These are phyloP conservation scores for Stentor roeselii DNA, from an alignment of 73 alveolate species.

Conservation along the genomic window DNA sequence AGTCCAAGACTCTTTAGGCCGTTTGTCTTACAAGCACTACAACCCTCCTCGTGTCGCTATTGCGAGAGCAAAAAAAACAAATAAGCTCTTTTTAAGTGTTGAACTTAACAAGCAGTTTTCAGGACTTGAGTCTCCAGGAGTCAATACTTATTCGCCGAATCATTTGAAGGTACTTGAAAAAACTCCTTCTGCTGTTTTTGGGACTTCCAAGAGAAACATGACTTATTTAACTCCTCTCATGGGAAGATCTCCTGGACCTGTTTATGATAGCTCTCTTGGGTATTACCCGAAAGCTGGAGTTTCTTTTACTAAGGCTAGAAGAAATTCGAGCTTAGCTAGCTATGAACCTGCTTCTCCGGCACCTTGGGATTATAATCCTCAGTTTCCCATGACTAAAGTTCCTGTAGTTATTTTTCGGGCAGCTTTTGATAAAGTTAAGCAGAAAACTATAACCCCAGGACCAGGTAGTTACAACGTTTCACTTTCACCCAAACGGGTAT, in stretches of 20 bases:
- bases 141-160: background rate
- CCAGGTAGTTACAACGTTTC: background rate
- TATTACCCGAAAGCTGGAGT: background rate
- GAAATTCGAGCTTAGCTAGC: background rate
- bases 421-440: background rate
- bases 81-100: background rate
- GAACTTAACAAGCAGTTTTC: constrained; percentile 1
- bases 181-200: background rate
- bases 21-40: background rate
- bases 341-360: background rate
- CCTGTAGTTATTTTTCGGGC: background rate
- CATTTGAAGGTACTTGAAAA: background rate
- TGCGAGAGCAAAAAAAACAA: background rate
- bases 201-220: background rate
- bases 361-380: background rate
- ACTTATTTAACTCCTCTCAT: background rate
- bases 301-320: constrained; percentile 10
- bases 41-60: background rate
- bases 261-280: background rate
- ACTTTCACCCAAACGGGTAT: background rate
- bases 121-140: constrained; percentile 22
- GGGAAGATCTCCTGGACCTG: constrained; percentile 22
- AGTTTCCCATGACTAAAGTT: background rate
- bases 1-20: background rate
- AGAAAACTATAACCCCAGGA: background rate